Percentiles rank a stretch among this genome's conserved stretches.
phyloP scores from a whole-genome alignment of 139 green algal species.

The Picochlorum costavermella region DNA sequence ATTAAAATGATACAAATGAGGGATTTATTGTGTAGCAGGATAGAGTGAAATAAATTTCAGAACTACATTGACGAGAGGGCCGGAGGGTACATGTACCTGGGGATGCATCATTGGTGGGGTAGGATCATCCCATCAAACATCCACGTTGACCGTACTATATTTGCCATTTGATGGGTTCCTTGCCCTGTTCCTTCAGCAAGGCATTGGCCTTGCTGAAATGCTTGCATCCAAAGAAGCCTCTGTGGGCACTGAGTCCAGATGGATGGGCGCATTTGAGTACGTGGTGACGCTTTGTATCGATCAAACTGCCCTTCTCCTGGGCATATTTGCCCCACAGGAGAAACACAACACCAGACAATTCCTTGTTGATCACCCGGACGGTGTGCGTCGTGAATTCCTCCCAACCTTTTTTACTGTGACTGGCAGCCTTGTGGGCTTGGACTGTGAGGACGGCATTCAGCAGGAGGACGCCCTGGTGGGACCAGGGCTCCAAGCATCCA shows the following conservation, averaged over 20 bases:
- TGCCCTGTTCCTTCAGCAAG: slow-evolving; percentile 48
- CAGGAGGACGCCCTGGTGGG: slow-evolving; percentile 71
- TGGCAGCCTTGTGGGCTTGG: slow-evolving; percentile 63
- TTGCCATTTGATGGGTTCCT: slow-evolving; percentile 74
- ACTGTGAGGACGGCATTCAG: slow-evolving; percentile 94
- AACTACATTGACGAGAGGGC: too few species aligned
- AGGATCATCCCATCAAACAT: too few species aligned
- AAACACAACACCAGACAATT: slow-evolving; percentile 73
- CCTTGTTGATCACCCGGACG: slow-evolving; percentile 56
- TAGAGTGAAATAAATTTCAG: too few species aligned
- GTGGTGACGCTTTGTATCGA: slow-evolving; percentile 50
- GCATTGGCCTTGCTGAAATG: slow-evolving; percentile 78
- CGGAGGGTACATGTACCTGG: too few species aligned
- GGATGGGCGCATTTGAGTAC: slow-evolving; percentile 66
- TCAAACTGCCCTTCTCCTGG: slow-evolving; percentile 33
- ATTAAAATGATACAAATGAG: too few species aligned
- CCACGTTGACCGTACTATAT: slow-evolving; percentile 17
- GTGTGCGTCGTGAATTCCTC: slow-evolving; percentile 81
- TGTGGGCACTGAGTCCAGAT: slow-evolving; percentile 52
- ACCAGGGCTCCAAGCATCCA: slow-evolving; percentile 58
- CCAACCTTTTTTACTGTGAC: slow-evolving; percentile 85
- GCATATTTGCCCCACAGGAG: slow-evolving; percentile 84
- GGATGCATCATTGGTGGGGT: too few species aligned
- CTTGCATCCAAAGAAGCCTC: slow-evolving; percentile 82
- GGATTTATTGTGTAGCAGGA: too few species aligned